Percentiles rank a stretch among this genome's conserved stretches.
Evolutionary conservation across 1,139 yeast species (phyloP).

Genomic region (Suhomyces coccinellae): DNA sequence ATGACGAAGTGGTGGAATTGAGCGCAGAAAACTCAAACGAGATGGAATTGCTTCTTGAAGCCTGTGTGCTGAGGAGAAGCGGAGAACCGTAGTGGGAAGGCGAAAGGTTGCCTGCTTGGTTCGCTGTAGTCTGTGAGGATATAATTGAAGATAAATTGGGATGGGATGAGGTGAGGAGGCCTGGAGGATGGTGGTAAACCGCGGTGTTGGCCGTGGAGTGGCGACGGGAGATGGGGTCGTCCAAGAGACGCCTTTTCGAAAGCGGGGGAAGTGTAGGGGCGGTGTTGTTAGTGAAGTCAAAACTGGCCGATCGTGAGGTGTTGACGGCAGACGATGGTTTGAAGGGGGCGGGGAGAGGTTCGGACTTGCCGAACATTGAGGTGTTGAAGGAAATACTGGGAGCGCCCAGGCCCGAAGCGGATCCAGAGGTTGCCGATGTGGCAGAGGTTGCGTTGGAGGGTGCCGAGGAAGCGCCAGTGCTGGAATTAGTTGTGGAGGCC

Average conservation of each 20-base stretch:
- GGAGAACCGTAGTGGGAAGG: slow-evolving; percentile 37
- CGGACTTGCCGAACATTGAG: slow-evolving; percentile 35
- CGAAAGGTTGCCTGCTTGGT: slow-evolving; percentile 23
- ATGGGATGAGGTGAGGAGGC: slow-evolving; percentile 15
- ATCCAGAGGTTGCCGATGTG: slow-evolving; percentile 3
- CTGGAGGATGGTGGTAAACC: slow-evolving; percentile 10
- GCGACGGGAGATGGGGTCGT: slow-evolving; percentile 19
- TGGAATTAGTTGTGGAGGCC: too few species aligned
- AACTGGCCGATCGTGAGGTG: slow-evolving; percentile 33
- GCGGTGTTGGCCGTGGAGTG: slow-evolving; percentile 18
- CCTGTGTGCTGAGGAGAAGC: slow-evolving; percentile 28
- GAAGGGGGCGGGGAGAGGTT: slow-evolving; percentile 9
- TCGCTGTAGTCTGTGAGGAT: slow-evolving; percentile 4
- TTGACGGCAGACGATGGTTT: slow-evolving; percentile 14
- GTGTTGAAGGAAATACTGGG: slow-evolving; percentile 36
- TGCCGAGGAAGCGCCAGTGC: not conserved
- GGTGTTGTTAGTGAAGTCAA: slow-evolving; percentile 26
- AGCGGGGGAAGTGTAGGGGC: slow-evolving; percentile 15
- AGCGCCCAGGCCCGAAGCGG: not conserved
- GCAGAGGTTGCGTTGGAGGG: slow-evolving; percentile 2
- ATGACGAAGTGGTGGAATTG: slow-evolving; percentile 28
- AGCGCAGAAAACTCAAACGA: slow-evolving; percentile 34
- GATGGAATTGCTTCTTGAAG: slow-evolving; percentile 40
- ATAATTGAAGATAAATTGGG: slow-evolving; percentile 14
- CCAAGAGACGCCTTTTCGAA: slow-evolving; percentile 19